Base-by-base conservation (phyloP, 495 filamentous ascomycete genomes). In the Pyrenopolyporus hunteri region DNA sequence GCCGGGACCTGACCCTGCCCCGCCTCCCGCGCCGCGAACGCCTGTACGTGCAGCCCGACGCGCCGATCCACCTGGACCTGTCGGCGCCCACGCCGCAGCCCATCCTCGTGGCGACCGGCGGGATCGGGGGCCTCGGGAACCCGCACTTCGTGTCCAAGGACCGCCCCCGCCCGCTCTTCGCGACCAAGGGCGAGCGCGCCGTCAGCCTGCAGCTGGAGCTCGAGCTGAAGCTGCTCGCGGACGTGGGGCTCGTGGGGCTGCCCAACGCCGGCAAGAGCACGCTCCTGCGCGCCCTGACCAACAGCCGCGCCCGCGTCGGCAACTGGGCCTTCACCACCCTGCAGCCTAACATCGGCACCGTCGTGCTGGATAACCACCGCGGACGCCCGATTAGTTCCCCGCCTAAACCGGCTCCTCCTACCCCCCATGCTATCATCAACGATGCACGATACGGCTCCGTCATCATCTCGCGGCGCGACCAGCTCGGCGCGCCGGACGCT, bases 211-310 rank as follows among this genome's bases (percentile, higher is more conserved):
- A 87, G 25, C 75, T 98, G 9, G 89, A 96, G 63, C 84, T 98
- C 47, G 94, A 98, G 71, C 82, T 98, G 53, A 98, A 97, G 76
- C 80, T 98, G 3, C 84, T 98, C 7, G 94, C 94, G 10, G 94
- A 98, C 73, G 88, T 98, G 13, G 94, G 93, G 1, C 79, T 98
- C 7, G 94, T 98, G 20, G 94, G 94, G 1, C 83, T 97, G 44
- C 95, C 94, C 0, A 98, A 98, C 71, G 94, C 95, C 1, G 94
- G 94, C 9, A 98, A 98, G 72, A 94, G 89, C 70, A 97, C 95
- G 0, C 81, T 98, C 6, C 83, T 97, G 4, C 88, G 94, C 39
- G 88, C 93, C 1, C 74, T 98, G 62, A 95, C 84, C 62, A 87
- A 89, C 63, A 92, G 90, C 73, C 85, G 90, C 39, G 89, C 95